Evolutionary conservation across 106 monocot genomes (phyloP).

Genomic region (Chionographis japonica): DNA sequence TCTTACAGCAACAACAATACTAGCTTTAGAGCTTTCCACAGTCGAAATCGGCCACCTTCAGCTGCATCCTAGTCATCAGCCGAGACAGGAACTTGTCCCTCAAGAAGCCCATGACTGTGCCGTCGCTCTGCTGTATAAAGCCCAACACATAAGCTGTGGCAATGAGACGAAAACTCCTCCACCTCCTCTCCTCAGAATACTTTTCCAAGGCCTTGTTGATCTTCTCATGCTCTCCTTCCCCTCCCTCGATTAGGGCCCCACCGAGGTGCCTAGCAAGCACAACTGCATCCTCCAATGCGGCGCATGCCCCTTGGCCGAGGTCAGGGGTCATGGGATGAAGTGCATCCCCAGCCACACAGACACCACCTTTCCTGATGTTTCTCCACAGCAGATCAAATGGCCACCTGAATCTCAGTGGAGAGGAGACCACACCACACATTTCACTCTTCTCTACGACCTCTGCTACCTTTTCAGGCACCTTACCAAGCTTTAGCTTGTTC

Average conservation of each 20-base stretch:
- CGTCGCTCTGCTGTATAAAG: constrained; percentile 33
- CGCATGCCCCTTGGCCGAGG: constrained; percentile 72
- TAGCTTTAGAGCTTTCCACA: constrained; percentile 36
- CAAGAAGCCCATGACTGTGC: constrained; percentile 27
- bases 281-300: constrained; percentile 67
- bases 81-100: constrained; percentile 53
- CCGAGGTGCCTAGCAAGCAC: constrained; percentile 55
- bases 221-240: constrained; percentile 16
- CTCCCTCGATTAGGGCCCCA: constrained; percentile 17
- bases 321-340: constrained; percentile 90
- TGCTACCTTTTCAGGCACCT: constrained; percentile 27
- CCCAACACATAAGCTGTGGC: constrained; percentile 44
- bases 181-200: constrained; percentile 53
- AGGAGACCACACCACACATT: constrained; percentile 33
- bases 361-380: constrained; percentile 35
- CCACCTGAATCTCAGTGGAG: constrained; percentile 47
- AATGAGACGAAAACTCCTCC: constrained; percentile 60
- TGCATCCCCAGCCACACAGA: constrained; percentile 71
- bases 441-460: constrained; percentile 43
- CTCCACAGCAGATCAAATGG: constrained; percentile 47
- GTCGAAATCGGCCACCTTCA: constrained; percentile 39
- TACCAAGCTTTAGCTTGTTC: constrained; percentile 23
- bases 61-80: constrained; percentile 17
- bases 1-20: too few relatives aligned
- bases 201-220: constrained; percentile 39